Percentiles rank a stretch among this genome's conserved stretches.
These are phyloP conservation scores for Chamaecrista fasciculata DNA, from an alignment of 306 rosid species.

Conservation along the genomic window DNA sequence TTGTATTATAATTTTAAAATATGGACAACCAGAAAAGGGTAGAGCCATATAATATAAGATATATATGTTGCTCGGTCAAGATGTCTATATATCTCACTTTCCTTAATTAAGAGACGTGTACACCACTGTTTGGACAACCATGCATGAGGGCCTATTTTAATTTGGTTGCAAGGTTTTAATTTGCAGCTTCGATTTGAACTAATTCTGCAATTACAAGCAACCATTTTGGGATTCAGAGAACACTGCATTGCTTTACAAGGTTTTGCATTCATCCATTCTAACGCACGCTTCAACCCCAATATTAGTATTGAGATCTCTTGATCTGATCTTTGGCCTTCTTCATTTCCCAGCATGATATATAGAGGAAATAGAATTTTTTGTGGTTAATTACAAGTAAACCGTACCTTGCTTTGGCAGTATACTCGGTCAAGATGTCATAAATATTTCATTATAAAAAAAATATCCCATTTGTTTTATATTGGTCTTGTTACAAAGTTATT, in stretches of 20 bases:
- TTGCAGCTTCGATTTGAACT: neutral
- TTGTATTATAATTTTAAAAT: no score
- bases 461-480: no score
- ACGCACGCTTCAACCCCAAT: neutral
- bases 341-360: no score
- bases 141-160: conserved; percentile 3
- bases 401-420: no score
- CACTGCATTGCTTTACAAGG: conserved; percentile 9
- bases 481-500: no score
- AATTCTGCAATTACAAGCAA: conserved; percentile 28
- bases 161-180: no score
- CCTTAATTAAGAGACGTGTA: neutral
- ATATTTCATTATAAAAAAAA: no score
- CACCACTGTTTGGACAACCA: conserved; percentile 9
- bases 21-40: no score
- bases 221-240: neutral
- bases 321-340: neutral
- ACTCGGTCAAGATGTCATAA: no score
- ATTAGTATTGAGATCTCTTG: neutral
- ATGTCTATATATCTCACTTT: neutral
- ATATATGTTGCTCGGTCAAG: neutral
- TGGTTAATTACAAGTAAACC: no score
- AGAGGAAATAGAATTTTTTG: no score
- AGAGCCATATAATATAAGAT: no score
- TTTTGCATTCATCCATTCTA: neutral